phyloP scores from a whole-genome alignment of 2,329 filamentous ascomycete species.

The Hypoxylon sp. region DNA sequence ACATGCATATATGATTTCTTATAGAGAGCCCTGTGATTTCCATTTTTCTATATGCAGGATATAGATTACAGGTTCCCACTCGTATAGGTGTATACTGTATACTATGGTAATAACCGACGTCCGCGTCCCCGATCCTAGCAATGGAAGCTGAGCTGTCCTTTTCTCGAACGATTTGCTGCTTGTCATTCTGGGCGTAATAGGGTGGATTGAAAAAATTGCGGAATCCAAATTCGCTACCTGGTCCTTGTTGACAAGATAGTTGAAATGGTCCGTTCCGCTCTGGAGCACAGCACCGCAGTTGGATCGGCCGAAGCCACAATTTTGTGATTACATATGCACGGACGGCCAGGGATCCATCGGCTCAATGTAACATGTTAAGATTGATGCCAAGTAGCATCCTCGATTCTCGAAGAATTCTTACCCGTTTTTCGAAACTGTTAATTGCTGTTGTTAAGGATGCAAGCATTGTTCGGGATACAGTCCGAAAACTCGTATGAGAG shows the following conservation, averaged over 20 bases:
- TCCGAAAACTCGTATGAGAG: not conserved
- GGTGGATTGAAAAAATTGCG: conserved; percentile 19
- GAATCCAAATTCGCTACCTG: conserved; percentile 24
- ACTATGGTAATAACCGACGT: conserved; percentile 19
- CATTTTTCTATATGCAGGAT: conserved; percentile 19
- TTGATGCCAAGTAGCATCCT: conserved; percentile 24
- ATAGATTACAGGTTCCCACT: conserved; percentile 8
- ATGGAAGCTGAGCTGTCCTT: conserved; percentile 10
- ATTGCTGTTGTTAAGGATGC: conserved; percentile 15
- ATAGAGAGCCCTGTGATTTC: conserved; percentile 29
- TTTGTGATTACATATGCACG: conserved; percentile 36
- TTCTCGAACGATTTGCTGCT: conserved; percentile 27
- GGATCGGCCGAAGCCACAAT: conserved; percentile 42
- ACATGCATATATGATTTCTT: conserved; percentile 38
- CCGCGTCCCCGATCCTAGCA: conserved; percentile 8
- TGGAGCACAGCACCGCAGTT: conserved; percentile 20
- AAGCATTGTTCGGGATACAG: not conserved
- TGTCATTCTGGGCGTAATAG: conserved; percentile 3
- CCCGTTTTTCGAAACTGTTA: conserved; percentile 8
- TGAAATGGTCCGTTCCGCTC: conserved; percentile 41
- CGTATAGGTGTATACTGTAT: conserved; percentile 17
- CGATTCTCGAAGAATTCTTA: conserved; percentile 25
- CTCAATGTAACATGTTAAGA: conserved; percentile 28
- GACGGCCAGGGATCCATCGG: conserved; percentile 26
- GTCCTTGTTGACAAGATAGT: conserved; percentile 31